Base-by-base conservation (phyloP, 163 green algal species). In the Trebouxiophyceae sp. region DNA sequence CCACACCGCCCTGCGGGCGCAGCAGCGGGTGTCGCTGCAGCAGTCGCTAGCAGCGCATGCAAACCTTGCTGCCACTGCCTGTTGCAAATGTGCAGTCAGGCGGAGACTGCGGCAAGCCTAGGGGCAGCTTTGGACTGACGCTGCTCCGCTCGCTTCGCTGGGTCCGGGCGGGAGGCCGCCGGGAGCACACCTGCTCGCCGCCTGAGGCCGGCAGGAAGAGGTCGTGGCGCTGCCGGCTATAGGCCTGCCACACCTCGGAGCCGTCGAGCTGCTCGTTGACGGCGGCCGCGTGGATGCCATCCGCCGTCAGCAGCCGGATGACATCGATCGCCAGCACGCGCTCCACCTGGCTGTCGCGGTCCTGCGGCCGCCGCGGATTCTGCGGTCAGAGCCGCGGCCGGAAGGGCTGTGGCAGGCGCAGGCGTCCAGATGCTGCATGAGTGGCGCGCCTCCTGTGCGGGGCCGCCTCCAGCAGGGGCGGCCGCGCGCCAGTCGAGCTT, bases 201-300 rank as follows among this genome's bases (percentile, higher is more conserved):
- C 69, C 76, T 5, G 78, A 85, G 0, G 76, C 72, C 2, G 89
- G 89, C 45, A 96, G 80, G 82, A 94, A 96, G 33, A 96, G 77
- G 73, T 96, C 89, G 71, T 96, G 89, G 3, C 77, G 75, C 71
- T 92, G 85, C 20, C 79, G 71, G 7, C 64, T 68, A 68, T 93
- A 93, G 2, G 86, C 86, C 1, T 50, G 39, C 61, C 71, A 78
- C 47, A 63, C 73, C 54, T 72, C 72, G 12, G 81, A 89, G 5
- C 32, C 60, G 0, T 77, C 75, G 45, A 93, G 59, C 61, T 81
- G 54, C 2, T 65, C 57, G 7, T 33, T 50, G 31, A 91, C 75
- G 39, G 78, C 65, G 24, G n/a, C 32, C 0, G 58, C 54, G 27
- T 86, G 63, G 0, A 67, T 50, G 0, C 81, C 86, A 7, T 81